A percentile compares a stretch with the other conserved stretches of the same genome.
These are phyloP conservation scores for Tylopilus sp. DNA, from an alignment of 768 basidiomycete species.

Conservation along the genomic window DNA sequence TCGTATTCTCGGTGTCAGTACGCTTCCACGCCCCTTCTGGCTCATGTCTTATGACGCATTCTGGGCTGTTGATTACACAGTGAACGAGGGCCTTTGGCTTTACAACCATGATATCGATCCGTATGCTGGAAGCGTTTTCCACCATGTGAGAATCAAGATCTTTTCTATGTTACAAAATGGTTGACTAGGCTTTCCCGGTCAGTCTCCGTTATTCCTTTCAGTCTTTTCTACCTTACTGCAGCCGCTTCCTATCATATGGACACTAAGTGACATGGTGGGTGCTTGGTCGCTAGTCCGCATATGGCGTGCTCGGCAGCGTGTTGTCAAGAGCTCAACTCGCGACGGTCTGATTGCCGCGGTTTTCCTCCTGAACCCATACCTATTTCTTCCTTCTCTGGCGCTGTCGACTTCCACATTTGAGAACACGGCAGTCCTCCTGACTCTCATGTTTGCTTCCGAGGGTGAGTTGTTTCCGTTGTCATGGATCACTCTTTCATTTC, in stretches of 20 bases:
- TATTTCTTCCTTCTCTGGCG: constrained; percentile 74
- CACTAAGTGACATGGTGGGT: constrained; percentile 58
- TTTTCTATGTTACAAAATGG: neutral
- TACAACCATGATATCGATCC: constrained; percentile 76
- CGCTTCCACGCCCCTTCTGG: neutral
- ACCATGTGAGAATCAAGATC: constrained; percentile 58
- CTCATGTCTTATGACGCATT: constrained; percentile 2
- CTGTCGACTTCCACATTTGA: constrained; percentile 82
- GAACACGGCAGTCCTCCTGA: constrained; percentile 63
- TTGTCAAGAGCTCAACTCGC: constrained; percentile 40
- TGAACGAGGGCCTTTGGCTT: constrained; percentile 87
- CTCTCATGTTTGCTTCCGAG: constrained; percentile 68
- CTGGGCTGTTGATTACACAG: constrained; percentile 38
- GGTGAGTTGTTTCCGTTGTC: constrained; percentile 38
- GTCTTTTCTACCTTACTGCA: constrained; percentile 73
- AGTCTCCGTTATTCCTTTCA: constrained; percentile 82
- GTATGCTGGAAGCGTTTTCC: constrained; percentile 81
- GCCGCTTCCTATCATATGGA: constrained; percentile 63
- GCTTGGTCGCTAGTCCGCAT: constrained; percentile 68
- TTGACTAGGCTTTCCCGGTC: constrained; percentile 2
- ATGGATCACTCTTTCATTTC: neutral
- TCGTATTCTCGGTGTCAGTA: constrained; percentile 72
- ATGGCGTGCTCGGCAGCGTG: constrained; percentile 60
- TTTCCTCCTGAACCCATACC: constrained; percentile 88
- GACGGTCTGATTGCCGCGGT: constrained; percentile 61